phyloP scores from a whole-genome alignment of 129 eudicot genomes.

The Solidago caesia region DNA sequence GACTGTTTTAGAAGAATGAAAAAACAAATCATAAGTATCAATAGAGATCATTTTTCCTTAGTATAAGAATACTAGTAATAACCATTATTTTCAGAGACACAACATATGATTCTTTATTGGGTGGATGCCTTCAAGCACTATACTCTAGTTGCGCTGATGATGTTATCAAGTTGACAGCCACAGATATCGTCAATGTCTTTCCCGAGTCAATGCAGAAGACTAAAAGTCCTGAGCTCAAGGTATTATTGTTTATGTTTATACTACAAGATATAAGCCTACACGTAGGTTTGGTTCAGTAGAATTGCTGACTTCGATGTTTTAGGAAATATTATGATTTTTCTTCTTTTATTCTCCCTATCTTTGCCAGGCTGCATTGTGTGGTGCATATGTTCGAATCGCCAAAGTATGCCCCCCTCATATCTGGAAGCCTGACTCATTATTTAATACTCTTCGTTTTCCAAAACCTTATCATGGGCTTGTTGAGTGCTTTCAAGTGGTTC shows the following conservation, averaged over 20 bases:
- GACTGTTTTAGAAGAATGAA: not conserved
- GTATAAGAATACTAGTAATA: conserved; percentile 20
- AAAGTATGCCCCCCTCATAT: conserved; percentile 66
- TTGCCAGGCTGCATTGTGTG: conserved; percentile 74
- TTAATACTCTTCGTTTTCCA: conserved; percentile 54
- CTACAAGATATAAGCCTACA: conserved; percentile 13
- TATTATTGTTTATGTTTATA: conserved; percentile 26
- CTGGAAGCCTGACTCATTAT: conserved; percentile 87
- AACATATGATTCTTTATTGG: conserved; percentile 72
- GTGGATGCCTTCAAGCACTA: conserved; percentile 73
- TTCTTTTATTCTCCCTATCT: not conserved
- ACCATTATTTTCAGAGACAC: conserved; percentile 50
- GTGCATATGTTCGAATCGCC: conserved; percentile 70
- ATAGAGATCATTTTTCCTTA: conserved; percentile 3
- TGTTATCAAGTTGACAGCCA: conserved; percentile 71
- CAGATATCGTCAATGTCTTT: conserved; percentile 62
- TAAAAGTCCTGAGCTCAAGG: conserved; percentile 78
- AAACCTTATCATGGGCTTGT: conserved; percentile 45
- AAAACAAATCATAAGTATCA: not conserved
- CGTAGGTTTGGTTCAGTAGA: conserved; percentile 1
- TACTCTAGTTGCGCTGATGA: conserved; percentile 71
- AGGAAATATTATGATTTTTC: conserved; percentile 10
- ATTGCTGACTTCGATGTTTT: conserved; percentile 19
- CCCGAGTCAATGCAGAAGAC: conserved; percentile 59
- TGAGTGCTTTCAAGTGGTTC: conserved; percentile 75